Conservation (phyloP, 441 rosid species). For the Aleurites moluccanus region DNA sequence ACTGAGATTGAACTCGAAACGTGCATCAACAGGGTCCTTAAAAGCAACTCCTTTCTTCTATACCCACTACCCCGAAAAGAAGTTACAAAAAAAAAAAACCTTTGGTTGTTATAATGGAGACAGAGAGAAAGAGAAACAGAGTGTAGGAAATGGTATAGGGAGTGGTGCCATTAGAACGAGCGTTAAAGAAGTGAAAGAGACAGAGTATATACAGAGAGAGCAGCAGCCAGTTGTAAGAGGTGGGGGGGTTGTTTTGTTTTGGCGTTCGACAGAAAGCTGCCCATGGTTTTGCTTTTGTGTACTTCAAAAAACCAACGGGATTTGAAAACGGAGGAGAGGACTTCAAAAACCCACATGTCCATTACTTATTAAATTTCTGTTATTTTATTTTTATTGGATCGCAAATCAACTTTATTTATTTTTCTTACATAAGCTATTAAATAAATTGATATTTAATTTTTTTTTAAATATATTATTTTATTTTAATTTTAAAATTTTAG, state of each 20-base stretch:
- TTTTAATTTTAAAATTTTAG: too few relatives aligned
- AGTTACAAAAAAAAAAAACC: not conserved
- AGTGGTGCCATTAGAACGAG: not conserved
- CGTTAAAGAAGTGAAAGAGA: not conserved
- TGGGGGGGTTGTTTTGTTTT: too few relatives aligned
- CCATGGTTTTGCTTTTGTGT: slow-evolving; percentile 72
- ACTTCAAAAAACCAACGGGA: not conserved
- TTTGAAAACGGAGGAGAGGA: not conserved
- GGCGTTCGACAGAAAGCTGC: slow-evolving; percentile 35
- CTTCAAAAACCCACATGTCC: not conserved
- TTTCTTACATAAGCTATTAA: too few relatives aligned
- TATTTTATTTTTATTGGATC: not conserved
- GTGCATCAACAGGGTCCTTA: slow-evolving; percentile 21
- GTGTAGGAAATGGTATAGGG: not conserved
- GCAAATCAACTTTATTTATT: too few relatives aligned
- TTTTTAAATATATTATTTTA: not conserved
- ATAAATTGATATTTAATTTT: too few relatives aligned
- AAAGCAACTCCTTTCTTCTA: not conserved
- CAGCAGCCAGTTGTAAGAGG: slow-evolving; percentile 29
- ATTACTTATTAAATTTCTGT: not conserved
- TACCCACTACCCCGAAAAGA: not conserved
- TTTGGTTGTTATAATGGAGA: not conserved
- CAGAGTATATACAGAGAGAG: slow-evolving; percentile 30
- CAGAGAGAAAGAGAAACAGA: not conserved
- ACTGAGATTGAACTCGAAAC: slow-evolving; percentile 16